Base-by-base conservation (phyloP, 1,284 basidiomycete species). In the Irpex lacteus region DNA sequence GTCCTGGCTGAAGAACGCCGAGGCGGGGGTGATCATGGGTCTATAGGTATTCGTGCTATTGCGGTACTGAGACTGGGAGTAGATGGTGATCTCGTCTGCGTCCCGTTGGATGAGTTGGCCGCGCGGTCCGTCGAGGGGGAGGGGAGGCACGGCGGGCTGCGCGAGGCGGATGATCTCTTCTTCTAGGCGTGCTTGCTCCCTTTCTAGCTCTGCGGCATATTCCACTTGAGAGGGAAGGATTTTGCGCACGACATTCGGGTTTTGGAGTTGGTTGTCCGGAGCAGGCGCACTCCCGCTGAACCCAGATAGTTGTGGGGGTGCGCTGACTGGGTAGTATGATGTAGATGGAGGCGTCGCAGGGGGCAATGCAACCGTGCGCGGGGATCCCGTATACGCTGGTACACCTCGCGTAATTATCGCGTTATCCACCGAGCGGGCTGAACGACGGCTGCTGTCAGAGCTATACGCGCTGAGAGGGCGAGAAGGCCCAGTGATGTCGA, bases 201-300 rank as follows among this genome's bases (percentile, higher is more conserved):
- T 18, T 34, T 68, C 66, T 11, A 67, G 54, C 34, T 65, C 60
- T 13, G 59, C 62, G 1, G 68, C 68, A 15, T 68, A 55, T 53
- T 57, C 59, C 4, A 56, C 21, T 59, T 69, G 68, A 2, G 60
- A 66, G 7, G 63, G 61, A 1, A 69, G 47, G 18, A 69, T 69
- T 18, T 57, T 60, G 37, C 57, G 38, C 32, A 34, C 32, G 32
- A 34, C 32, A 5, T 34, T 34, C 5, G 32, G 32, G 32, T 34
- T 34, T 6, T 6, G 32, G 32, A 0, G 0, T 6, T 6, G 32
- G 5, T 6, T 34, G 8, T 32, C 19, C 4, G 55, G 62, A 19
- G 26, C 18, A 19, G 5, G 3, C 5, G 1, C 18, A 55, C 3
- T 34, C 21, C 32, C 5, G 3, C 5, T 13, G 55, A 65, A 67